Base-by-base conservation (phyloP, 306 rosid species). In the Potentilla sterilis region DNA sequence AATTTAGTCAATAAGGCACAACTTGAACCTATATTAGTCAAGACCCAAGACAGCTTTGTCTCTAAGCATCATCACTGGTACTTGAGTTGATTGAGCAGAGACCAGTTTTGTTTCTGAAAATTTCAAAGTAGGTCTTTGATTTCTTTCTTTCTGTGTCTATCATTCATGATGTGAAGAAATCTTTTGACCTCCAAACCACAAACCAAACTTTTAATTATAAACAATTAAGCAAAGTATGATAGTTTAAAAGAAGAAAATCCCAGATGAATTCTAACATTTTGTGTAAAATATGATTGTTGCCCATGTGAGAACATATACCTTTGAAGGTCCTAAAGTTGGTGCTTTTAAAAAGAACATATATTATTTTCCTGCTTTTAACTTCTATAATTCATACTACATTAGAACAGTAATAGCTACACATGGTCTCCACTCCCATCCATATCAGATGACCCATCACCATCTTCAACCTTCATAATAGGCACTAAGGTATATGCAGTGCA, bases 401-500 rank as follows among this genome's bases (percentile, higher is more conserved):
- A 67, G 78, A 84, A 78, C 58, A 77, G 67, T 54, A 74, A 79
- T 57, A 35, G 77, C 69, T 78, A 52, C 92, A 86, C 91, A 86
- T 89, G 93, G 88, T 81, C 77, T 83, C 90, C 90, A 80, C 88
- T 62, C 43, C 9, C 69, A 75, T 47, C 38, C 55, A 77, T 41
- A 58, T 37, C 42, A 75, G 6, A 68, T 71, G 88, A 79, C 62
- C 80, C 75, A 75, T 87, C 87, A 84, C 86, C 77, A 80, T 78
- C 83, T 86, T 84, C 79, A 77, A 72, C 38, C 83, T 80, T 70
- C 75, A 59, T 66, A 35, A 48, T 70, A 70, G 74, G 70, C 89
- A 86, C 84, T 47, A 83, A 70, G 75, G 78, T 72, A 28, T 65
- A 18, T 75, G 22, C 42, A 77, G 85, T 82, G 87, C 80, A 34